Evolutionary conservation across 2,329 filamentous ascomycete species (phyloP).

Genomic region (Epichloe hybrida): DNA sequence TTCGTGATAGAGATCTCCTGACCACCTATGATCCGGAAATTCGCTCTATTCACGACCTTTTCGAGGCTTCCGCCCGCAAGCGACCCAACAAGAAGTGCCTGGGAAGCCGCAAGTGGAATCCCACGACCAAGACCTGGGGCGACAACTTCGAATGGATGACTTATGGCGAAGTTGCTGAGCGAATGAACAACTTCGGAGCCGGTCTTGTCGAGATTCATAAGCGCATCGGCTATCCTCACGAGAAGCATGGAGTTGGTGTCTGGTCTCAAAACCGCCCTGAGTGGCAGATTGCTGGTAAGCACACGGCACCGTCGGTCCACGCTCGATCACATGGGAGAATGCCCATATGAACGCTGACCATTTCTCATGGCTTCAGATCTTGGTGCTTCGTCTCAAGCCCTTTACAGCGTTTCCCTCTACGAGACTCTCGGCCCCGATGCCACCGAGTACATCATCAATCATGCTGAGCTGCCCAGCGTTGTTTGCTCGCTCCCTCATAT

Average conservation of each 20-base stretch:
- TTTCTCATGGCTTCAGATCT: slow-evolving; percentile 46
- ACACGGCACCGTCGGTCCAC: not conserved
- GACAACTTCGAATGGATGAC: slow-evolving; percentile 72
- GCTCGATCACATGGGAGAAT: not conserved
- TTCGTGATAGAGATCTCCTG: slow-evolving; percentile 56
- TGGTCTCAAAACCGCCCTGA: slow-evolving; percentile 80
- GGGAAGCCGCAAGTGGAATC: slow-evolving; percentile 69
- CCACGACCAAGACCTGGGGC: slow-evolving; percentile 55
- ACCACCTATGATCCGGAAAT: slow-evolving; percentile 57
- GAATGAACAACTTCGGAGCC: slow-evolving; percentile 72
- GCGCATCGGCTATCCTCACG: slow-evolving; percentile 45
- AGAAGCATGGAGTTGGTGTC: slow-evolving; percentile 63
- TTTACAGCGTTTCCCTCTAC: slow-evolving; percentile 89
- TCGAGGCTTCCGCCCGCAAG: slow-evolving; percentile 53
- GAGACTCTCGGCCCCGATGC: slow-evolving; percentile 87
- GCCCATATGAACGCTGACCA: not conserved
- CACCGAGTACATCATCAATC: slow-evolving; percentile 92
- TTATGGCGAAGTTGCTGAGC: slow-evolving; percentile 64
- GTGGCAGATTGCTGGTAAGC: slow-evolving; percentile 66
- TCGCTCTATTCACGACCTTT: slow-evolving; percentile 65
- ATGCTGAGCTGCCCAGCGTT: slow-evolving; percentile 62
- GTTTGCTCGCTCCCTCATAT: slow-evolving; percentile 71
- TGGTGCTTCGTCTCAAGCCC: slow-evolving; percentile 70
- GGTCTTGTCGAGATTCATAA: slow-evolving; percentile 75
- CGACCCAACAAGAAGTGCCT: slow-evolving; percentile 59